These are phyloP conservation scores for Russula sp. DNA, from an alignment of 768 basidiomycete genomes.

Conservation along the genomic window DNA sequence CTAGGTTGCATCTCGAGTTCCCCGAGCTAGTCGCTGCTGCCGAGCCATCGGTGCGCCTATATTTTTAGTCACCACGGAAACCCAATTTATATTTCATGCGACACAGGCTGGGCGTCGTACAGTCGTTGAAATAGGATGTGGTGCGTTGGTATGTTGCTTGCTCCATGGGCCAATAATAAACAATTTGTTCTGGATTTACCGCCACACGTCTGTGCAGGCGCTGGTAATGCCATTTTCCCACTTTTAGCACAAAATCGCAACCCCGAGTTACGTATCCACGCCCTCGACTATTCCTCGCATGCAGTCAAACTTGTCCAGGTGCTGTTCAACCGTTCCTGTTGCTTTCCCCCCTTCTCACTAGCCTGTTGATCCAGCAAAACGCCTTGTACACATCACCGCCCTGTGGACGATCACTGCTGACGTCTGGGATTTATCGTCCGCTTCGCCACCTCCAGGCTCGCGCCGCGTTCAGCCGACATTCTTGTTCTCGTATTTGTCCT, in stretches of 20 bases:
- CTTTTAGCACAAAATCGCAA: slow-evolving; percentile 82
- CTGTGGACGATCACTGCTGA: slow-evolving; percentile 69
- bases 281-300: slow-evolving; percentile 88
- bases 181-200: not conserved
- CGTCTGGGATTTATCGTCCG: slow-evolving; percentile 88
- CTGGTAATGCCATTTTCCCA: slow-evolving; percentile 94
- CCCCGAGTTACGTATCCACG: slow-evolving; percentile 65
- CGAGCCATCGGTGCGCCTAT: slow-evolving; percentile 34
- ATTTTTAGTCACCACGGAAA: not conserved
- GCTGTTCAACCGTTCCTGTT: slow-evolving; percentile 19
- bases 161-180: not conserved
- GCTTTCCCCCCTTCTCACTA: not conserved
- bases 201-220: slow-evolving; percentile 49
- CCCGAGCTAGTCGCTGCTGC: slow-evolving; percentile 77
- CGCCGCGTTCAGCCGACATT: slow-evolving; percentile 75
- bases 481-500: slow-evolving; percentile 92
- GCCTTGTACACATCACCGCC: slow-evolving; percentile 65
- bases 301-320: slow-evolving; percentile 91
- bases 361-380: slow-evolving; percentile 50
- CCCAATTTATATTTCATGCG: slow-evolving; percentile 7
- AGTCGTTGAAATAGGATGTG: slow-evolving; percentile 90
- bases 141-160: slow-evolving; percentile 56
- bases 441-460: slow-evolving; percentile 59
- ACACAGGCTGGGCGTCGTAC: slow-evolving; percentile 69
- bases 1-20: slow-evolving; percentile 90